phyloP scores from a whole-genome alignment of 148 eudicot species.

The Rhododendron henanense region DNA sequence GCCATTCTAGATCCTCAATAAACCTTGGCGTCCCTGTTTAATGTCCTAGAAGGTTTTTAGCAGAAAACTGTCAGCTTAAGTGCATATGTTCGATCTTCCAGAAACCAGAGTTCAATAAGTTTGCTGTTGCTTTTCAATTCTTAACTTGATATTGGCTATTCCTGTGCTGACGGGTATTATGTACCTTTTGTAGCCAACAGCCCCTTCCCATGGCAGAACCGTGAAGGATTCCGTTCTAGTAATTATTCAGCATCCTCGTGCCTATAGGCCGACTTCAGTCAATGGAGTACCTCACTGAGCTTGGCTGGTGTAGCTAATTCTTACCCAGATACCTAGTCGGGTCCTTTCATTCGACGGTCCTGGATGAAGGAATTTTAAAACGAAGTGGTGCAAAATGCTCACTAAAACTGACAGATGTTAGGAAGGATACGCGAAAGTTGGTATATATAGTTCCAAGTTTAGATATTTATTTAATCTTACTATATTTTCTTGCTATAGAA shows the following conservation, averaged over 20 bases:
- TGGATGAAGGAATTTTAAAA: neutral
- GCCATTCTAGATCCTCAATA: neutral
- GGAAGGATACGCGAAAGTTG: neutral
- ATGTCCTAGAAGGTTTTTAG: neutral
- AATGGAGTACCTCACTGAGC: slow-evolving; percentile 8
- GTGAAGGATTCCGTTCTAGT: slow-evolving; percentile 52
- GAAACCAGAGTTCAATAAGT: neutral
- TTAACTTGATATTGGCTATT: neutral
- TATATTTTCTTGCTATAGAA: neutral
- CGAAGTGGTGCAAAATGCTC: neutral
- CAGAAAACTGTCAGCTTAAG: neutral
- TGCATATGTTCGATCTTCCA: neutral
- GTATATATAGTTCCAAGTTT: neutral
- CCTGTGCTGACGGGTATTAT: slow-evolving; percentile 1
- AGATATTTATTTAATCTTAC: neutral
- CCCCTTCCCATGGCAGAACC: slow-evolving; percentile 28
- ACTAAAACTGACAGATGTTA: neutral
- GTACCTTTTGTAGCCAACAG: slow-evolving; percentile 51
- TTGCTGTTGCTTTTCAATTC: neutral
- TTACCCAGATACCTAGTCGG: neutral
- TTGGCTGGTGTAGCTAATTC: slow-evolving; percentile 10
- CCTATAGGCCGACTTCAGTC: slow-evolving; percentile 17
- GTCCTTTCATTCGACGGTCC: neutral
- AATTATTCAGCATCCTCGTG: slow-evolving; percentile 76
- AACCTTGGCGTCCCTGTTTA: neutral